Evolutionary conservation across 2,329 filamentous ascomycete species (phyloP), one percentile per base, ranked within the genome.

Genomic region (Xylariomycetidae sp.): DNA sequence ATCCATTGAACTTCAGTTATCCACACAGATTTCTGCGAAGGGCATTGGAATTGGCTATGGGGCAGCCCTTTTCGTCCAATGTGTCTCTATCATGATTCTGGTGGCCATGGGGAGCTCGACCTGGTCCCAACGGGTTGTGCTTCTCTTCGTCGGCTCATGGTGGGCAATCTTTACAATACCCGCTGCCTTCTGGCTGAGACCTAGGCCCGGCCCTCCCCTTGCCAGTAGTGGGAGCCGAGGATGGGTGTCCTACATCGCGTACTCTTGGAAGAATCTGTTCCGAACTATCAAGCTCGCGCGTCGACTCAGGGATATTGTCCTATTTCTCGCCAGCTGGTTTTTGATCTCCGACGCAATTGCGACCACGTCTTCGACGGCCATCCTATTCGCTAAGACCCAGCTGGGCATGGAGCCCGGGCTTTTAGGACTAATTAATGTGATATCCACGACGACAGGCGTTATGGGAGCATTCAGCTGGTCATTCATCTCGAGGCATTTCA

Each of bases 11-110:
- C 74, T 97, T 42, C 75, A 79, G 41, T 67, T 97, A 6, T 95
- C 89, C 1, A 95, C 89, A 2, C 80, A 83, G 48, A 94, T 98
- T 42, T 97, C 90, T 0, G 87, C 89, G 3, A 85, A 84, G 50
- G 92, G 92, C 9, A 90, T 97, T 33, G 90, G 89, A 1, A 94
- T 95, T 41, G 92, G 92, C 10, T 98, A 98, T 56, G 79, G 84
- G 23, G 88, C 88, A 1, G 88, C 86, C 0, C 71, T 97, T 1
- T 77, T 94, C 37, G 69, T 97, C 9, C 92, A 97, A 57, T 83
- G 86, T 40, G 55, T 88, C 3, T 81, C 83, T 32, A 90, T 97
- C 40, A 61, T 85, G 30, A 74, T 96, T 25, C 74, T 97, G 3
- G 70, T 88, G 25, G 63, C 68, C 3, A 77, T 86, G 55, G 73